Evolutionary conservation across 1,139 yeast species (phyloP), one percentile per base, ranked within the genome.

Genomic region (Pichia sp.): DNA sequence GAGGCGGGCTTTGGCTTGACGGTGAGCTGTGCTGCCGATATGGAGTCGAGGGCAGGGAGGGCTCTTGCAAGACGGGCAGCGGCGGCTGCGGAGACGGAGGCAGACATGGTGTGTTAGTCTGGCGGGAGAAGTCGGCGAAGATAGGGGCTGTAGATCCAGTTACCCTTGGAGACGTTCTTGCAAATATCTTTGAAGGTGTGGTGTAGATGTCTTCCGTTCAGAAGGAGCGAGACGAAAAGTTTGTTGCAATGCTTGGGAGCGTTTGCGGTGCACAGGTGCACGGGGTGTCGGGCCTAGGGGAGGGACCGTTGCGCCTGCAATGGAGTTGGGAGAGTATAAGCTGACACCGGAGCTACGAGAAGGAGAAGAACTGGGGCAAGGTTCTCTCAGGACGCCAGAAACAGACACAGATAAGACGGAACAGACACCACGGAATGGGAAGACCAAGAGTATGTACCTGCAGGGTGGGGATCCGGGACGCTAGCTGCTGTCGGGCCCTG

Each of bases 381-480:
- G 23, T 19, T 19, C 23, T 19, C 23, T 2, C 23, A 19, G 23
- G 23, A 19, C 23, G 23, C 23, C 23, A 19, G 3, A 3, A 19
- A 19, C 23, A 19, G 23, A 19, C 23, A 19, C 23, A 19, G 23
- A 19, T 3, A 19, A 19, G 23, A 19, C 23, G 3, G 23, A 19
- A 19, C 23, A 19, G 23, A 2, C 23, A 19, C 23, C 2, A 19
- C 23, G 23, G 23, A 19, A 81, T 81, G 86, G 85, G 77, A 6
- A 76, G 79, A 67, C 86, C 87, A 54, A 78, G 83, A 64, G 85
- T 81, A 73, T 51, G 85, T 75, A 8, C 10, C 8, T 19, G 31
- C 23, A 19, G 3, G 23, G 23, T 19, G 23, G 23, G 23, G 23
- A 19, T 19, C 23, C 23, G 23, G 23, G 23, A 19, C 23, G 23